Evolutionary conservation across 2,329 filamentous ascomycete species (phyloP).

Genomic region (Hymenoscyphus salicellus): DNA sequence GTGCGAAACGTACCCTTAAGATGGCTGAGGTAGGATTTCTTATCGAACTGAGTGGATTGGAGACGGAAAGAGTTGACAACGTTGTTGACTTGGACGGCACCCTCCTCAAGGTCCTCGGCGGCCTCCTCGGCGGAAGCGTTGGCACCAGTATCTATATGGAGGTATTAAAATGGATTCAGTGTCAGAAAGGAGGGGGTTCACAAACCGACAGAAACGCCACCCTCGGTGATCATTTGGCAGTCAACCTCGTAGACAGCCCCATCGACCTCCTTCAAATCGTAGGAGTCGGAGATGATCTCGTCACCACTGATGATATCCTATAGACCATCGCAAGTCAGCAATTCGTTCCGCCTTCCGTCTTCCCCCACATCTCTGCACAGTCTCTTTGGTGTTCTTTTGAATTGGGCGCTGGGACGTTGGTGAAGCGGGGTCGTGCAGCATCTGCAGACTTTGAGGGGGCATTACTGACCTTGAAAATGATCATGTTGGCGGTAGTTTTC

Average conservation of each 20-base stretch:
- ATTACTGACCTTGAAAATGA: conserved; percentile 53
- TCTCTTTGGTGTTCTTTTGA: not conserved
- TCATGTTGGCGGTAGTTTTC: conserved; percentile 44
- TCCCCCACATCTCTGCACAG: not conserved
- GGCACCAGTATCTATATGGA: conserved; percentile 72
- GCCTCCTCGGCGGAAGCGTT: conserved; percentile 94
- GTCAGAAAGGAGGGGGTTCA: conserved; percentile 14
- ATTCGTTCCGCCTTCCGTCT: conserved; percentile 7
- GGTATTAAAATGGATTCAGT: conserved; percentile 17
- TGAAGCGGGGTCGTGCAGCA: conserved; percentile 10
- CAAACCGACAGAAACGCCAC: conserved; percentile 67
- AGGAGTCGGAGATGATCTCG: conserved; percentile 97
- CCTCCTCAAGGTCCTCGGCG: conserved; percentile 72
- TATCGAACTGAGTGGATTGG: conserved; percentile 74
- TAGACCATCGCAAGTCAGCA: conserved; percentile 15
- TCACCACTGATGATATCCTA: conserved; percentile 87
- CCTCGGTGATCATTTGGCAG: conserved; percentile 84
- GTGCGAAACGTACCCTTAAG: conserved; percentile 69
- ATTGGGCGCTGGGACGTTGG: not conserved
- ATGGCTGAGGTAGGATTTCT: conserved; percentile 79
- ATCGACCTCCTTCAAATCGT: conserved; percentile 76
- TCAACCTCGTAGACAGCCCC: conserved; percentile 84
- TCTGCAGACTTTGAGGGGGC: conserved; percentile 3
- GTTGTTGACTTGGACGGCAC: conserved; percentile 77
- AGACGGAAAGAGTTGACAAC: conserved; percentile 91